Evolutionary conservation across 495 filamentous ascomycete genomes (phyloP).

Genomic region (Talaromyces stipitatus): DNA sequence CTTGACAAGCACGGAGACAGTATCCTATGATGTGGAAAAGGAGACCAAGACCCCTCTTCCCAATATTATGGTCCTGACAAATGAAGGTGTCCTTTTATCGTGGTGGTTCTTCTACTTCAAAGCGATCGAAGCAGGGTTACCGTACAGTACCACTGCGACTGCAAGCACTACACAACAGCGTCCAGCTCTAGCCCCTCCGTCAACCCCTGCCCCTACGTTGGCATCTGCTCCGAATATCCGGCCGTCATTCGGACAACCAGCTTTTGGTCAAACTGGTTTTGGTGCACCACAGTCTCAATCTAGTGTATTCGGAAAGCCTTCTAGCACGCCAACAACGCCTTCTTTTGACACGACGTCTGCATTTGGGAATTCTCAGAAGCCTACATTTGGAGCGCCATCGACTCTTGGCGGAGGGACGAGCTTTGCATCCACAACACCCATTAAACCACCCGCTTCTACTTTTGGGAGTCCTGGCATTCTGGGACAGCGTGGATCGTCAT

Average conservation of each 20-base stretch:
- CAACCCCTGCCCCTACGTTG: conserved; percentile 15
- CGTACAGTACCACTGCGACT: conserved; percentile 60
- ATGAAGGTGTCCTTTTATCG: conserved; percentile 73
- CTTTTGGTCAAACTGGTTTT: conserved; percentile 20
- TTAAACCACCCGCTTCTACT: conserved; percentile 16
- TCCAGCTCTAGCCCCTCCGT: conserved; percentile 15
- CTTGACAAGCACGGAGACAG: conserved; percentile 71
- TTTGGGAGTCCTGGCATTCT: conserved; percentile 24
- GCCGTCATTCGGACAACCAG: conserved; percentile 32
- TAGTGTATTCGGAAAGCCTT: conserved; percentile 19
- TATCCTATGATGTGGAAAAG: conserved; percentile 66
- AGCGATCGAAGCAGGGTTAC: conserved; percentile 62
- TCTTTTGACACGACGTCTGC: conserved; percentile 2
- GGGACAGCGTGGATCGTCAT: conserved; percentile 17
- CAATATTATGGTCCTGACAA: conserved; percentile 75
- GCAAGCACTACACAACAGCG: conserved; percentile 23
- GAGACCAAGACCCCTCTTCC: conserved; percentile 79
- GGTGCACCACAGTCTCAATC: conserved; percentile 11
- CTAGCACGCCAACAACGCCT: conserved; percentile 9
- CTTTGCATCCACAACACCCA: conserved; percentile 18
- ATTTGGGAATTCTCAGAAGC: conserved; percentile 20
- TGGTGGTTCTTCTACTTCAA: conserved; percentile 94
- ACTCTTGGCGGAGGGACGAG: conserved; percentile 18
- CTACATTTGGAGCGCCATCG: conserved; percentile 45
- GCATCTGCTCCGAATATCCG: conserved; percentile 14